phyloP scores from a whole-genome alignment of 768 basidiomycete species.

The Termitomyces eurrhizus region DNA sequence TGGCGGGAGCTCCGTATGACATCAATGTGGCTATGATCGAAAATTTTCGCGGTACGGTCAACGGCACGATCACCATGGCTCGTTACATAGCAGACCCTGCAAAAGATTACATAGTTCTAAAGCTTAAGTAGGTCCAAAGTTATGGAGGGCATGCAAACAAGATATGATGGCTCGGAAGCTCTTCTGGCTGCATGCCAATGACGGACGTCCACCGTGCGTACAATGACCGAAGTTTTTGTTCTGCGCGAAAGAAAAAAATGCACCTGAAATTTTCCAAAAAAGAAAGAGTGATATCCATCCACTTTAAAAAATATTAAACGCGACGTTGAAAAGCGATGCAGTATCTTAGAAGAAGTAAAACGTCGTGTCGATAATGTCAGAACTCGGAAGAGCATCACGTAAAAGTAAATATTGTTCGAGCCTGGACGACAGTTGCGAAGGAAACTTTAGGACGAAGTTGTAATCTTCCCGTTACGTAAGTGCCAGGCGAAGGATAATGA shows the following conservation, averaged over 20 bases:
- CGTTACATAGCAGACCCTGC: background rate
- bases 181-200: slow-evolving; percentile 4
- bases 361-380: background rate
- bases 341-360: background rate
- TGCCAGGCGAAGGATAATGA: background rate
- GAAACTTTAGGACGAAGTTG: background rate
- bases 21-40: background rate
- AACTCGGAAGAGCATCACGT: background rate
- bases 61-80: background rate
- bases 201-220: background rate
- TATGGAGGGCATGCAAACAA: background rate
- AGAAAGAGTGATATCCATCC: background rate
- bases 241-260: background rate
- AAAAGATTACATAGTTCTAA: background rate
- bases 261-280: too few species aligned
- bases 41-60: slow-evolving; percentile 1
- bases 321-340: background rate
- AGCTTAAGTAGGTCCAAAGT: slow-evolving; percentile 4
- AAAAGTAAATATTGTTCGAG: background rate
- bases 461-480: background rate
- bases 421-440: background rate
- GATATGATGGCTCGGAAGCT: slow-evolving; percentile 6
- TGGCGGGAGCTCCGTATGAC: background rate
- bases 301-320: background rate
- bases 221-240: background rate